Percentiles rank a stretch among this genome's conserved stretches.
phyloP scores from a whole-genome alignment of 2,329 filamentous ascomycete genomes.

The Thelonectria olida region DNA sequence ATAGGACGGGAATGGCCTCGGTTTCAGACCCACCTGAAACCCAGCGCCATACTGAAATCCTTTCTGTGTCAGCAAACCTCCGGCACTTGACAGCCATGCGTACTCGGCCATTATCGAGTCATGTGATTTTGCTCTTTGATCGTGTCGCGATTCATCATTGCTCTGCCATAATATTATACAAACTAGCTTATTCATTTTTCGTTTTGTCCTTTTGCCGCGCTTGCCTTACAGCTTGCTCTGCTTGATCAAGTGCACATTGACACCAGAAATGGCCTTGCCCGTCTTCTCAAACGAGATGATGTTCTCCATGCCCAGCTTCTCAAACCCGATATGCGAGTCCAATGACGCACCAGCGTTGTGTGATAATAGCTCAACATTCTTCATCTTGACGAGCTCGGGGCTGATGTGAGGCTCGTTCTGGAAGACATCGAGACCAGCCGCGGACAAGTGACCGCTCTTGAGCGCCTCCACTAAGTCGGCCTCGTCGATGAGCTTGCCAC shows the following conservation, averaged over 20 bases:
- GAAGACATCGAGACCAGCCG: conserved; percentile 74
- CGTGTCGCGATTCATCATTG: neutral
- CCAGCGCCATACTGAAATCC: neutral
- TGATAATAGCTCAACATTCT: conserved; percentile 38
- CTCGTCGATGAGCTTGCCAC: conserved; percentile 78
- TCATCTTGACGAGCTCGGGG: conserved; percentile 38
- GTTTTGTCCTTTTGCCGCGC: neutral
- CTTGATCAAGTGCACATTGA: conserved; percentile 39
- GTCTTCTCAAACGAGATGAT: conserved; percentile 33
- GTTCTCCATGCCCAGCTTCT: conserved; percentile 39
- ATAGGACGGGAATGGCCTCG: neutral
- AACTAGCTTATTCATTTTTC: neutral
- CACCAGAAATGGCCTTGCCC: conserved; percentile 38
- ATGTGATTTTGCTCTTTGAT: neutral
- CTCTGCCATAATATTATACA: neutral
- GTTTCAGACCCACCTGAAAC: conserved; percentile 17
- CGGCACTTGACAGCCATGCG: too few relatives aligned
- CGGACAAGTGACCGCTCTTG: conserved; percentile 67
- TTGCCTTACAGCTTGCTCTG: conserved; percentile 34
- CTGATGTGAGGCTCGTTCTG: conserved; percentile 70
- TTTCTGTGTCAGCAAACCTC: neutral
- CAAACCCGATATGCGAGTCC: conserved; percentile 38
- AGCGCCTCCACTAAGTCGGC: conserved; percentile 73
- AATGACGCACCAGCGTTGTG: conserved; percentile 39
- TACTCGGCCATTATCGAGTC: neutral